Evolutionary conservation across 371 early-diverging fungal genomes (phyloP).

Genomic region (Coemansia sp.): DNA sequence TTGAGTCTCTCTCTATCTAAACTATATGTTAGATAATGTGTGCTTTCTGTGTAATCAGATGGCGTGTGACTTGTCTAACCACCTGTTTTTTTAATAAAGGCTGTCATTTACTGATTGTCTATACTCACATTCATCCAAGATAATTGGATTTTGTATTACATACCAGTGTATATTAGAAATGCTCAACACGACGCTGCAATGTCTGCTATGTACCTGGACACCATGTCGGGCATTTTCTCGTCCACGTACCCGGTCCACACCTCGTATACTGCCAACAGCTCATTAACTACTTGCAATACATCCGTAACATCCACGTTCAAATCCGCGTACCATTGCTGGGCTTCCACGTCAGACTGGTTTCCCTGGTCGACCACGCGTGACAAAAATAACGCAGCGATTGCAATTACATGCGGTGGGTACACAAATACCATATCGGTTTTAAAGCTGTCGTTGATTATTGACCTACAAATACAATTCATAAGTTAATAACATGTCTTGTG

Average conservation of each 20-base stretch:
- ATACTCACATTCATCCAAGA: too few species aligned
- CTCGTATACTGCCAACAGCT: slow-evolving; percentile 64
- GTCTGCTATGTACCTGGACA: slow-evolving; percentile 42
- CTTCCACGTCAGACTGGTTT: slow-evolving; percentile 56
- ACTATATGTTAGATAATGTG: not conserved
- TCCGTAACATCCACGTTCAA: slow-evolving; percentile 71
- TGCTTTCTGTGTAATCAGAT: too few species aligned
- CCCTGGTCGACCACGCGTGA: slow-evolving; percentile 61
- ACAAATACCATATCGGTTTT: slow-evolving; percentile 73
- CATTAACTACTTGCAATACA: slow-evolving; percentile 64
- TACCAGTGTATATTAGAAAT: not conserved
- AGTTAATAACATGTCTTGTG: not conserved
- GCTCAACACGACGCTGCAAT: slow-evolving; percentile 23
- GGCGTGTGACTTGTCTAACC: not conserved
- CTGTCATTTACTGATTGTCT: too few species aligned
- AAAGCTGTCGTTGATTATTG: slow-evolving; percentile 79
- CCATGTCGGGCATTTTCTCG: slow-evolving; percentile 55
- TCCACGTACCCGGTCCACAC: slow-evolving; percentile 68
- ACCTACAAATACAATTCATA: slow-evolving; percentile 54
- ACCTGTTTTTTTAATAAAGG: not conserved
- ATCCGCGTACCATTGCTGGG: slow-evolving; percentile 74
- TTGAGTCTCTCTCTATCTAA: not conserved
- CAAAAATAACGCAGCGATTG: slow-evolving; percentile 77
- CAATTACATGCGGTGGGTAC: slow-evolving; percentile 87
- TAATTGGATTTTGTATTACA: too few species aligned